A percentile compares a stretch with the other conserved stretches of the same genome.
phyloP scores from a whole-genome alignment of 2,329 filamentous ascomycete genomes.

The Lachnellula arida region DNA sequence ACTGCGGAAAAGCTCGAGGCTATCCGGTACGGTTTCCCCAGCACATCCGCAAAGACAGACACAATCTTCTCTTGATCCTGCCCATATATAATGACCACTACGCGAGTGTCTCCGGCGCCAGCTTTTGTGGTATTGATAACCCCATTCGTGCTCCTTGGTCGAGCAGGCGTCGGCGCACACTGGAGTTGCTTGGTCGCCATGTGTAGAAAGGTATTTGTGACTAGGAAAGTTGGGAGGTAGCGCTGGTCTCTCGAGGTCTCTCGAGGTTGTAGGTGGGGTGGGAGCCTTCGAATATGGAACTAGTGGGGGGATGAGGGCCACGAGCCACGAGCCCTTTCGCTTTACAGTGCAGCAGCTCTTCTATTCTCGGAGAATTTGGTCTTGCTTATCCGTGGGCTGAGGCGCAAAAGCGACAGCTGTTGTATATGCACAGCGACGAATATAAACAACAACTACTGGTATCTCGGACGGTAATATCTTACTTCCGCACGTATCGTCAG shows the following conservation, averaged over 20 bases:
- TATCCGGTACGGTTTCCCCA: slow-evolving; percentile 67
- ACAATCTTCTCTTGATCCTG: slow-evolving; percentile 70
- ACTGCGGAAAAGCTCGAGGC: slow-evolving; percentile 52
- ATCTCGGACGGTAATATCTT: slow-evolving; percentile 11
- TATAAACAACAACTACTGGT: slow-evolving; percentile 13
- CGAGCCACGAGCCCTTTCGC: background rate
- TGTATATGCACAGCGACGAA: background rate
- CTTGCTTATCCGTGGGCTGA: background rate
- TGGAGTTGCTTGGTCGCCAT: slow-evolving; percentile 44
- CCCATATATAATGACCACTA: slow-evolving; percentile 64
- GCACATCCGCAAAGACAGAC: slow-evolving; percentile 69
- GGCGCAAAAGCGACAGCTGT: background rate
- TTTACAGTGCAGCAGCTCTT: slow-evolving; percentile 12
- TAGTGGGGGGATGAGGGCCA: slow-evolving; percentile 3
- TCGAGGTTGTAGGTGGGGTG: slow-evolving; percentile 2
- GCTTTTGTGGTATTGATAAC: slow-evolving; percentile 31
- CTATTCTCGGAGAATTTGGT: slow-evolving; percentile 2
- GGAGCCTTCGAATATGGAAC: slow-evolving; percentile 6
- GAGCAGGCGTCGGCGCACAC: slow-evolving; percentile 47
- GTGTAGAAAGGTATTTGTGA: slow-evolving; percentile 1
- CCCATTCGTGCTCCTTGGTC: slow-evolving; percentile 36
- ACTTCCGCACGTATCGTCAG: slow-evolving; percentile 14
- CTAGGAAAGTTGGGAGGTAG: slow-evolving; percentile 2
- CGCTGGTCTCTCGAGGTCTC: slow-evolving; percentile 1
- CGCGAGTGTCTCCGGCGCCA: slow-evolving; percentile 48